These are phyloP conservation scores for Melastoma candidum DNA, from an alignment of 441 rosid species.

Conservation along the genomic window DNA sequence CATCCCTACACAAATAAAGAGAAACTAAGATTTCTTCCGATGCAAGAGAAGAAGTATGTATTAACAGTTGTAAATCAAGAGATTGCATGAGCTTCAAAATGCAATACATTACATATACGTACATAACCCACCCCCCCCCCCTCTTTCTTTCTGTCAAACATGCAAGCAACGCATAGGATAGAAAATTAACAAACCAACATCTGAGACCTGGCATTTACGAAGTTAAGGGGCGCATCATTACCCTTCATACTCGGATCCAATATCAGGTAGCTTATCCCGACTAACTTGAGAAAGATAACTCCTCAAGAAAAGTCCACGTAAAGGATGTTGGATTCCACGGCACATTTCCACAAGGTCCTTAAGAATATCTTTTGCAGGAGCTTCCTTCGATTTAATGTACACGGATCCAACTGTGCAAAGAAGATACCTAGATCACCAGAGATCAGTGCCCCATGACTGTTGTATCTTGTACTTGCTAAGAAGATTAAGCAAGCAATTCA, in stretches of 20 bases:
- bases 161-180: no score
- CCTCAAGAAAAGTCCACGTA: constrained; percentile 74
- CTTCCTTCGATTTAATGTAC: constrained; percentile 72
- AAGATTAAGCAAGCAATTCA: no score
- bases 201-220: no score
- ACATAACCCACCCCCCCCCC: no score
- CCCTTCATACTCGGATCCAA: constrained; percentile 82
- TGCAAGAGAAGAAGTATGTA: neutral
- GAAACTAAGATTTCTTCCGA: neutral
- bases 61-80: no score
- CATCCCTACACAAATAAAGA: constrained; percentile 42
- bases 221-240: constrained; percentile 19
- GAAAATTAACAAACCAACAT: no score
- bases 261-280: constrained; percentile 70
- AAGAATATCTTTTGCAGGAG: constrained; percentile 74
- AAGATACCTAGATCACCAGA: constrained; percentile 39
- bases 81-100: no score
- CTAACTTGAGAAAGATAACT: constrained; percentile 78
- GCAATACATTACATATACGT: no score
- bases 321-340: constrained; percentile 76
- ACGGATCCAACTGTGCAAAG: constrained; percentile 76
- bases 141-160: no score
- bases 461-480: no score
- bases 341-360: constrained; percentile 88
- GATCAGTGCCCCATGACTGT: constrained; percentile 5